Conservation (phyloP, 1,284 basidiomycete genomes). For the Rhodotorula sp. region DNA sequence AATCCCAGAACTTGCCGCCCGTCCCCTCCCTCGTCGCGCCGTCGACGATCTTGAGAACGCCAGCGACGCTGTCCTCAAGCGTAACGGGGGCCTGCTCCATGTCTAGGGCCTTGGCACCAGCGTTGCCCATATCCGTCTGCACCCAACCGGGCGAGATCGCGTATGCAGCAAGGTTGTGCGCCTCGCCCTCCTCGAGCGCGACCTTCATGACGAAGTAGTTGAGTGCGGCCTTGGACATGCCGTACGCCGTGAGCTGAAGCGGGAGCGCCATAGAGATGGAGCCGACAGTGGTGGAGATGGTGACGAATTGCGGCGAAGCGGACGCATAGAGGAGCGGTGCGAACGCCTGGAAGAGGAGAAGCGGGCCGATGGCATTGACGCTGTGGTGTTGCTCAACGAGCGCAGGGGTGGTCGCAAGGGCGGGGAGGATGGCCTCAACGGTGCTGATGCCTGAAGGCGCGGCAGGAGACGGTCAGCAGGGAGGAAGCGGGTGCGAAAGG, state of each 20-base stretch:
- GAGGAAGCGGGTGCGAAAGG: background rate
- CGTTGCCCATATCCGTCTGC: conserved; percentile 16
- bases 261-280: conserved; percentile 1
- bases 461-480: background rate
- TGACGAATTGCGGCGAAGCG: conserved; percentile 13
- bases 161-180: background rate
- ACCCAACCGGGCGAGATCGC: conserved; percentile 5
- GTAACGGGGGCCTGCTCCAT: conserved; percentile 11
- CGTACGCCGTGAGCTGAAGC: background rate
- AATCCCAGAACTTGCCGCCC: background rate
- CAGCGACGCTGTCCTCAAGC: background rate
- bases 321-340: conserved; percentile 17
- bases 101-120: background rate
- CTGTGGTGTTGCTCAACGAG: background rate
- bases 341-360: conserved; percentile 27
- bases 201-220: background rate
- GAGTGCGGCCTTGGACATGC: conserved; percentile 6
- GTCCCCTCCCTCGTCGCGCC: background rate
- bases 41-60: background rate
- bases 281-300: conserved; percentile 13
- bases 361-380: conserved; percentile 25
- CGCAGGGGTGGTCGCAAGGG: background rate
- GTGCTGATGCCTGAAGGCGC: conserved; percentile 8
- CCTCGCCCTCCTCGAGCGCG: background rate
- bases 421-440: background rate